Evolutionary conservation across 2,329 filamentous ascomycete genomes (phyloP), one percentile per base, ranked within the genome.

Genomic region (Exophiala aquamarina): DNA sequence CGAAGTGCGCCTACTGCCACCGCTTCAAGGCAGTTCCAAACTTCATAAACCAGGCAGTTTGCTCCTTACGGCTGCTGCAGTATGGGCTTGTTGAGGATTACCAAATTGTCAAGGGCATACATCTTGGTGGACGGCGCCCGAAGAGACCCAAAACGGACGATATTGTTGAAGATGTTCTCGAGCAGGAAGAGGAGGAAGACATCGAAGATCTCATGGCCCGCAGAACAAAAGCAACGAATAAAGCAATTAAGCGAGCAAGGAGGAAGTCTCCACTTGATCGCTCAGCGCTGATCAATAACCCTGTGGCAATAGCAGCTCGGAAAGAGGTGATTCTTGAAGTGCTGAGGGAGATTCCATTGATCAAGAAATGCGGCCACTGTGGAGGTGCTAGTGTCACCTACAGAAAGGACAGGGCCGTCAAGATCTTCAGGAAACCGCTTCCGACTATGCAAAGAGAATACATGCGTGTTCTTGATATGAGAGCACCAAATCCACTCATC

Each of bases 1-100:
- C 89, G 44, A 87, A 92, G 68, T 98, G 93, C 66, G 79, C 86
- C 50, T 96, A 95, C 72, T 98, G 94, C 70, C 86, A 91, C 63
- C 83, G 84, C 47, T 83, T 98, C 58, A 89, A 87, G 63, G 78
- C 96, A 65, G 77, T 85, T n/a, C 80, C 84, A 39, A 79, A 83
- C 43, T 81, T 89, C 52, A 75, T 95, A 53, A 88, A 92, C 69
- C 79, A 84, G 57, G 93, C 88, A 63, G 73, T 80, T 34, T 96
- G 89, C 75, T 91, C 93, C 68, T 73, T 98, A 41, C 85, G 86
- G 39, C 78, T 98, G 21, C 78, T 97, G 45, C 87, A 93, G 63
- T 83, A 91, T 63, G 92, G 92, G 17, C 73, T 97, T 33, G 73
- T 95, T 35, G 76, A 84, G 45, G 84, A 92, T 52, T 62, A 36